Evolutionary conservation across 148 eudicot genomes (phyloP).

Genomic region (Agrostemma githago): DNA sequence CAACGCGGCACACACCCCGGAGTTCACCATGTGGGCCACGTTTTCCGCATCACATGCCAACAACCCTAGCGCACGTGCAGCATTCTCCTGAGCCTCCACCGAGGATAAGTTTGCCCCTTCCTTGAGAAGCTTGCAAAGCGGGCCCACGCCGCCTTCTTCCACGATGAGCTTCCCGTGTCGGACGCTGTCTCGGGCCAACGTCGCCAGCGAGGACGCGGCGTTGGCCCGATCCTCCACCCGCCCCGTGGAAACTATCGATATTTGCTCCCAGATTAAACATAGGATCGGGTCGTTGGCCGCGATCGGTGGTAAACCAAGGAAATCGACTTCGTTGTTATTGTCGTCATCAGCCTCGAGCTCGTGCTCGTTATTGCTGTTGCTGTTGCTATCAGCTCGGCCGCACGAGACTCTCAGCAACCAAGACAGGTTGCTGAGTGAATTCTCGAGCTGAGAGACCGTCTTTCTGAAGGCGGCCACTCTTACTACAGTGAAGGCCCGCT

Average conservation of each 20-base stretch:
- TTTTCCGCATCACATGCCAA: slow-evolving; percentile 71
- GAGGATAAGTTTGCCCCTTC: slow-evolving; percentile 44
- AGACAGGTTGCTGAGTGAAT: slow-evolving; percentile 69
- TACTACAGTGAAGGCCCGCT: slow-evolving; percentile 77
- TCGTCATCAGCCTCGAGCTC: slow-evolving; percentile 27
- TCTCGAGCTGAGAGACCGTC: slow-evolving; percentile 53
- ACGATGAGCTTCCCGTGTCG: slow-evolving; percentile 81
- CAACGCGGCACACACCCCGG: slow-evolving; percentile 74
- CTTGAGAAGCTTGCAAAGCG: slow-evolving; percentile 57
- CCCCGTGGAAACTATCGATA: slow-evolving; percentile 64
- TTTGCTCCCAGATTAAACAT: slow-evolving; percentile 87
- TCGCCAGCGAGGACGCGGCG: slow-evolving; percentile 75
- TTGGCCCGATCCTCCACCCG: slow-evolving; percentile 59
- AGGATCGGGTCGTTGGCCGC: slow-evolving; percentile 93
- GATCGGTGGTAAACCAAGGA: slow-evolving; percentile 80
- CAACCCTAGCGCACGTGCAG: slow-evolving; percentile 69
- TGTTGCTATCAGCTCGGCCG: not conserved
- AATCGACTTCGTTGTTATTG: slow-evolving; percentile 38
- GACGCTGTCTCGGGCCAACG: slow-evolving; percentile 68
- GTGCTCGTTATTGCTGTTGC: too few species aligned
- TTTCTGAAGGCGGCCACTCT: slow-evolving; percentile 78
- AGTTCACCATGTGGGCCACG: slow-evolving; percentile 68
- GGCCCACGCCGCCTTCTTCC: slow-evolving; percentile 88
- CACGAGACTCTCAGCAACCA: slow-evolving; percentile 90
- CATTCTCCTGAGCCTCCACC: slow-evolving; percentile 84